Evolutionary conservation across 192 early-diverging fungal genomes (phyloP), one percentile per base, ranked within the genome.

Genomic region (Backusella tarrabulga): DNA sequence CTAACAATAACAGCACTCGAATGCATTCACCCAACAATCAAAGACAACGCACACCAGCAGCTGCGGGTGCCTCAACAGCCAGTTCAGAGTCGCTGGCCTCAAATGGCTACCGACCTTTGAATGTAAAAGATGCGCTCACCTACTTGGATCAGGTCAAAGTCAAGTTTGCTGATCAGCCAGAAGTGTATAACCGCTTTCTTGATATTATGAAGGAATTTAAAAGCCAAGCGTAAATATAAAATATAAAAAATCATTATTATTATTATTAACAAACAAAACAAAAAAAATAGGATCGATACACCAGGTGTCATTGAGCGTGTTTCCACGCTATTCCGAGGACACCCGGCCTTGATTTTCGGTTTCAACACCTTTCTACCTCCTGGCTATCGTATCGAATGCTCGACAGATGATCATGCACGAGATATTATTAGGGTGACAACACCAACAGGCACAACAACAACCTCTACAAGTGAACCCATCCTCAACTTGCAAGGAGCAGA

Each of bases 181-280:
- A 97, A 73, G 96, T 98, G 1, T 99, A 99, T 83, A 98, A 97
- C 76, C 89, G 91, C 67, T 99, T 99, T 81, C 75, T 99, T 78
- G 97, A 98, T 80, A 98, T 98, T 56, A 99, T 99, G 98, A 98
- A 98, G 87, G 98, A 99, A 79, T 99, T 99, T 82, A 98, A 98
- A 85, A 93, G 94, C 74, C 96, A 97, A 79, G 88, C 84, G 93
- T 95, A 85, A 86, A 87, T 88, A 50, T 86, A 50, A 23, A 19
- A 19, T 35, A 67, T 41, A 46, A 46, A 41, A 70, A n/a, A n/a
- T n/a, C n/a, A n/a, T n/a, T 19, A 34, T 34, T 72, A 41, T 56
- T 15, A 40, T 21, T 14, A 68, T 34, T 75, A 38, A 67, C 66
- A 38, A 41, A 26, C 0, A 14, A 9, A 32, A n/a, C n/a, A 21